These are phyloP conservation scores for Phialophora tarda DNA, from an alignment of 2,329 filamentous ascomycete species.

Conservation along the genomic window DNA sequence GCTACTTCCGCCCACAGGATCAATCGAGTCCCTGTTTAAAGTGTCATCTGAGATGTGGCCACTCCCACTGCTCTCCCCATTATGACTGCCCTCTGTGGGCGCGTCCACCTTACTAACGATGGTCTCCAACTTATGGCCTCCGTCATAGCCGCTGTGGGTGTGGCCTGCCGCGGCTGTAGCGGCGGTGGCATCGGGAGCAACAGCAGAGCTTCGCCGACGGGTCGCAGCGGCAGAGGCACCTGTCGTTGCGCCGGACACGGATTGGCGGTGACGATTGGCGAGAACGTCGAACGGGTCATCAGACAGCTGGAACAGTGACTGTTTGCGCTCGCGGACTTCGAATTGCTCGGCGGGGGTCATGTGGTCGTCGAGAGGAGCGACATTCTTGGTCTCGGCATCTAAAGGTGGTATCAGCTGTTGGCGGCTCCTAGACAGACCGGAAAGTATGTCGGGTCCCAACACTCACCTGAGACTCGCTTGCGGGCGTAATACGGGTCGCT, in stretches of 20 bases:
- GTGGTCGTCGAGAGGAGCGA: conserved; percentile 13
- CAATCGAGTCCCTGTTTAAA: conserved; percentile 11
- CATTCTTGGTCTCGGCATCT: conserved; percentile 22
- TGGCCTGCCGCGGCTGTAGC: conserved; percentile 18
- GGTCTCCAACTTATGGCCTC: conserved; percentile 29
- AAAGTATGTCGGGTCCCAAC: background rate
- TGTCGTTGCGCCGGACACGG: conserved; percentile 33
- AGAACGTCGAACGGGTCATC: conserved; percentile 37
- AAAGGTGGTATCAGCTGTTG: background rate
- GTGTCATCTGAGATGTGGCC: conserved; percentile 20
- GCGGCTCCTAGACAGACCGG: background rate
- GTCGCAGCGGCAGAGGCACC: conserved; percentile 35
- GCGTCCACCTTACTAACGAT: conserved; percentile 33
- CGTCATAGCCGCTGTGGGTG: conserved; percentile 31
- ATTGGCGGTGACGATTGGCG: conserved; percentile 34
- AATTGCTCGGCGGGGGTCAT: conserved; percentile 37
- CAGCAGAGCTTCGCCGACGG: conserved; percentile 38
- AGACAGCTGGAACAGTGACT: conserved; percentile 36
- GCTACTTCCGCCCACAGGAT: background rate
- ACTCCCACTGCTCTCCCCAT: conserved; percentile 17
- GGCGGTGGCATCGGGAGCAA: conserved; percentile 33
- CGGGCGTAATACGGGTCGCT: conserved; percentile 38
- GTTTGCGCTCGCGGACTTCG: conserved; percentile 38
- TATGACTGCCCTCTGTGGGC: conserved; percentile 13
- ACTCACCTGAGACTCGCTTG: conserved; percentile 34